Evolutionary conservation across 768 basidiomycete genomes (phyloP).

Genomic region (Auricularia sp.): DNA sequence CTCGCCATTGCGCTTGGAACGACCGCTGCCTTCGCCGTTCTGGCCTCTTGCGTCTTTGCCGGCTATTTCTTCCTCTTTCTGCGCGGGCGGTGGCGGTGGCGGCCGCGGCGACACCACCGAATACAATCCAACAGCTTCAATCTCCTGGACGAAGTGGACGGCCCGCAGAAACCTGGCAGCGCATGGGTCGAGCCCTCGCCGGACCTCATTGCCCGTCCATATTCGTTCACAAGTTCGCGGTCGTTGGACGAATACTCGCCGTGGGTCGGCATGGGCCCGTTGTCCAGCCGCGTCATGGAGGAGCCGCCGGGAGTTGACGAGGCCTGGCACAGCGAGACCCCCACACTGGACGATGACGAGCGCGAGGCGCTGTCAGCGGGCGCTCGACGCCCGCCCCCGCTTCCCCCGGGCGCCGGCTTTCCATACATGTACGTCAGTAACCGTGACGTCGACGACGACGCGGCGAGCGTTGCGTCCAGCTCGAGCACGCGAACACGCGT

Average conservation of each 20-base stretch:
- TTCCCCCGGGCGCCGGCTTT: not conserved
- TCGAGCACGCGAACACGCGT: not conserved
- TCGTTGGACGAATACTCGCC: not conserved
- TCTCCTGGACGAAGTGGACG: not conserved
- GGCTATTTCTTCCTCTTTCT: not conserved
- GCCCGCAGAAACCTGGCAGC: not conserved
- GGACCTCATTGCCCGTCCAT: not conserved
- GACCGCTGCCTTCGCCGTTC: not conserved
- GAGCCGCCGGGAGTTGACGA: not conserved
- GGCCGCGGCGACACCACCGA: not conserved
- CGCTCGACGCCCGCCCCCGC: not conserved
- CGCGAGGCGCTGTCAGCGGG: not conserved
- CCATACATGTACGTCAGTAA: conserved; percentile 1
- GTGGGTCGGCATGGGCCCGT: not conserved
- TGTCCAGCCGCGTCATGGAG: not conserved
- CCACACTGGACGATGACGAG: not conserved
- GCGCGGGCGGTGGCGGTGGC: not conserved
- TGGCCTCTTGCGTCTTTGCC: not conserved
- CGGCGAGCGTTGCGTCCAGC: not conserved
- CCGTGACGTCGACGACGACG: not conserved
- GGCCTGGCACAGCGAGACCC: not conserved
- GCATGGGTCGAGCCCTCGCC: not conserved
- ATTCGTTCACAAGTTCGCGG: not conserved
- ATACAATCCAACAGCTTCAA: not conserved
- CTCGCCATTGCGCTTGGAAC: not conserved